These are phyloP conservation scores for Pleurotus citrinopileatus DNA, from an alignment of 768 basidiomycete species.

Conservation along the genomic window DNA sequence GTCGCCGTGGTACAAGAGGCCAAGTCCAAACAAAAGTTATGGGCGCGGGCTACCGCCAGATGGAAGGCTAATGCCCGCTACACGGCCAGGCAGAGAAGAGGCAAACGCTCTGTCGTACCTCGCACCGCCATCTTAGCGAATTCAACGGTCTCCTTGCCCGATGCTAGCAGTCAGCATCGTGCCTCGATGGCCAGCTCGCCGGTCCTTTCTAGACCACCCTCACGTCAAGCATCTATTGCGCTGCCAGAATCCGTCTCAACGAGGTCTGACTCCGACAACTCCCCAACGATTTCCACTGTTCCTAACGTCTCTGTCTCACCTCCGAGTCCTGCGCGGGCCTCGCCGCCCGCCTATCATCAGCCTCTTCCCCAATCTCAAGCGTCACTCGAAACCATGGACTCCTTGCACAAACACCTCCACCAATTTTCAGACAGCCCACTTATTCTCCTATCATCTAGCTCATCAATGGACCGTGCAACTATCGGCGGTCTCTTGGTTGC, in stretches of 20 bases:
- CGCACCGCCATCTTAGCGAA: slow-evolving; percentile 20
- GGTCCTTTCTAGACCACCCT: slow-evolving; percentile 32
- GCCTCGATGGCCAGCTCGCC: slow-evolving; percentile 24
- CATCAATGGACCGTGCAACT: neutral
- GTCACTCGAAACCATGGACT: slow-evolving; percentile 10
- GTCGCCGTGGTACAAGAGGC: slow-evolving; percentile 40
- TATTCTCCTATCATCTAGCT: neutral
- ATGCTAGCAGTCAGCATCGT: slow-evolving; percentile 13
- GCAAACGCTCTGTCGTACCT: slow-evolving; percentile 30
- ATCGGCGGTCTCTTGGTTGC: neutral
- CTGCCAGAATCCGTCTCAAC: slow-evolving; percentile 5
- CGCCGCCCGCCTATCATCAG: slow-evolving; percentile 46
- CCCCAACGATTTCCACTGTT: slow-evolving; percentile 15
- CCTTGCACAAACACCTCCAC: slow-evolving; percentile 10
- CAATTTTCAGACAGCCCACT: slow-evolving; percentile 17
- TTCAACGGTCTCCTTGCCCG: slow-evolving; percentile 22
- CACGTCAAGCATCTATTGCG: too few species aligned
- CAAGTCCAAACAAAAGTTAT: slow-evolving; percentile 53
- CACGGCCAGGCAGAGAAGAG: slow-evolving; percentile 57
- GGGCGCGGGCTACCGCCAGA: slow-evolving; percentile 62
- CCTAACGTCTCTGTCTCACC: slow-evolving; percentile 12
- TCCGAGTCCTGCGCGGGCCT: slow-evolving; percentile 23
- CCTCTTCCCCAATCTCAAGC: slow-evolving; percentile 16
- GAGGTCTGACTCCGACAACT: slow-evolving; percentile 6
- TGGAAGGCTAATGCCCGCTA: slow-evolving; percentile 67